Conservation (phyloP, 1,284 basidiomycete genomes). For the Pseudozyma flocculosa region DNA sequence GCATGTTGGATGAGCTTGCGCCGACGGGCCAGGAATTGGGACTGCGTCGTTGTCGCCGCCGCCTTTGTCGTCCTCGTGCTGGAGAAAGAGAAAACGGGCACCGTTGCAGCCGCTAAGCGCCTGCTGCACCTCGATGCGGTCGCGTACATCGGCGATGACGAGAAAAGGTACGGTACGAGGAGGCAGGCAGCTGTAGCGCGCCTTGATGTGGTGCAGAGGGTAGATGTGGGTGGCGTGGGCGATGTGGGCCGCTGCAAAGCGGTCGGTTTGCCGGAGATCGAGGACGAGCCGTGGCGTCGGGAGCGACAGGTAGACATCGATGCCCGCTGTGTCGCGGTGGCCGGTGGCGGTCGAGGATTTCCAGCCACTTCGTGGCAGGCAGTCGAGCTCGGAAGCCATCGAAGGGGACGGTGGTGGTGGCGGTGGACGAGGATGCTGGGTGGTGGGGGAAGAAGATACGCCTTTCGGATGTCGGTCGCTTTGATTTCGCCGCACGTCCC, state of each 20-base stretch:
- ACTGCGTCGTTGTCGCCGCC: too few species aligned
- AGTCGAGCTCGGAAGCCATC: too few species aligned
- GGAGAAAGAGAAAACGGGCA: conserved; percentile 10
- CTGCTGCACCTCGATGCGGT: conserved; percentile 7
- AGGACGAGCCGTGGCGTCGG: conserved; percentile 19
- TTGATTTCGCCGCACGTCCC: too few species aligned
- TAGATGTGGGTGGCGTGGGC: conserved; percentile 17
- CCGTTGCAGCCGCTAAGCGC: conserved; percentile 9
- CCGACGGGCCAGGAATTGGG: too few species aligned
- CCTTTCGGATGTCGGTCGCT: too few species aligned
- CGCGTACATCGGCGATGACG: conserved; percentile 8
- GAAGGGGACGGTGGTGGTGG: too few species aligned
- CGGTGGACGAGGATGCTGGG: too few species aligned
- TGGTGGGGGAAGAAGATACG: too few species aligned
- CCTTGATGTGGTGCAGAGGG: conserved; percentile 17
- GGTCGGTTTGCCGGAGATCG: conserved; percentile 13
- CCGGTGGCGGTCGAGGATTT: too few species aligned
- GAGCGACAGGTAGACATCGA: conserved; percentile 6
- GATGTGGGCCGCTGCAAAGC: conserved; percentile 21
- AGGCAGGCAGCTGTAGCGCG: conserved; percentile 32
- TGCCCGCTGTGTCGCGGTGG: too few species aligned
- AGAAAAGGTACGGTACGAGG: conserved; percentile 17
- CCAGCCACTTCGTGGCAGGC: too few species aligned
- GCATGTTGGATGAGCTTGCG: too few species aligned
- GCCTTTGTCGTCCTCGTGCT: background rate